Evolutionary conservation across 495 filamentous ascomycete species (phyloP).

Genomic region (Podospora tetraspora): DNA sequence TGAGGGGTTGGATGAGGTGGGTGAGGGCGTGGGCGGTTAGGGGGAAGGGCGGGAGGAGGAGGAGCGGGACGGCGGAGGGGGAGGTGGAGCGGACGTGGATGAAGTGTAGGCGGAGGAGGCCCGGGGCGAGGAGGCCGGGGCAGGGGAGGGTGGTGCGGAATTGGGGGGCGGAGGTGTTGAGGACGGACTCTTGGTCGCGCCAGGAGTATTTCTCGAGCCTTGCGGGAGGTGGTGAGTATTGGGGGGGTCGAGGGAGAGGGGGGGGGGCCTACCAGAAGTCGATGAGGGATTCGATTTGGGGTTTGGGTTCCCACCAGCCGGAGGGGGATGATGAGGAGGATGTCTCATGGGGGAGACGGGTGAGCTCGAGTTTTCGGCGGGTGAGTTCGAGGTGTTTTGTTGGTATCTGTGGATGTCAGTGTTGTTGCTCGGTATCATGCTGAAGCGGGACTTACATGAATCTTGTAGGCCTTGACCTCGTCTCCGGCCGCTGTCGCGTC

Average conservation of each 20-base stretch:
- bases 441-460: slow-evolving; percentile 40
- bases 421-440: slow-evolving; percentile 1
- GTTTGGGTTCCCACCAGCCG: slow-evolving; percentile 12
- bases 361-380: slow-evolving; percentile 50
- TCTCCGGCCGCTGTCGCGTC: slow-evolving; percentile 22
- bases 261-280: slow-evolving; percentile 45
- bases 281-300: slow-evolving; percentile 44
- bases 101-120: slow-evolving; percentile 43
- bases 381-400: slow-evolving; percentile 49
- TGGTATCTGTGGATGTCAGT: slow-evolving; percentile 35
- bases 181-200: slow-evolving; percentile 48
- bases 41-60: slow-evolving; percentile 64
- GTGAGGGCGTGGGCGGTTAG: slow-evolving; percentile 63
- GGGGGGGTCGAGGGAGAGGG: neutral
- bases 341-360: slow-evolving; percentile 48
- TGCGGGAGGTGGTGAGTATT: neutral
- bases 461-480: slow-evolving; percentile 45
- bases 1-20: slow-evolving; percentile 57
- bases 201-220: slow-evolving; percentile 60
- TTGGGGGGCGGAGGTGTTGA: slow-evolving; percentile 55
- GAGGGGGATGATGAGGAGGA: slow-evolving; percentile 20
- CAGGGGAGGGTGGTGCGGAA: slow-evolving; percentile 50
- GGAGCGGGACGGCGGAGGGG: slow-evolving; percentile 50
- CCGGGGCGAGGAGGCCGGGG: slow-evolving; percentile 24
- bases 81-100: slow-evolving; percentile 51